Conservation (phyloP, 2,329 filamentous ascomycete genomes). For the Colletotrichum limetticola region DNA sequence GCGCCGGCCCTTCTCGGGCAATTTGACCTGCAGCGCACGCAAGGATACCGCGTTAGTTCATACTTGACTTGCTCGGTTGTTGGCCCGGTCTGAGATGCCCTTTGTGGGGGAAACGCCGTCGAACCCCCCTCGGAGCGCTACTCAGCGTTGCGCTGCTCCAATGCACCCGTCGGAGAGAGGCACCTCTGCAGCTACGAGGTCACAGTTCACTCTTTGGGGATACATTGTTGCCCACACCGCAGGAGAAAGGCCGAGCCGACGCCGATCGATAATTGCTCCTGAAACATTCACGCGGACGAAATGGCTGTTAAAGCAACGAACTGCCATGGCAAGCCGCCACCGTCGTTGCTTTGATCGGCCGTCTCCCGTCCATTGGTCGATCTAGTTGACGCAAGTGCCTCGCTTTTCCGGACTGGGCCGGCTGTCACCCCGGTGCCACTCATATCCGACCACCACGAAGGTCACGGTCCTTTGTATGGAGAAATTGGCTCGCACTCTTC, state of each 20-base stretch:
- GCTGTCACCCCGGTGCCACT: slow-evolving; percentile 23
- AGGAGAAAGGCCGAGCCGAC: slow-evolving; percentile 38
- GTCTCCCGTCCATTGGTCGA: slow-evolving; percentile 18
- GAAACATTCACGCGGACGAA: slow-evolving; percentile 31
- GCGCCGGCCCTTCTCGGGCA: slow-evolving; percentile 40
- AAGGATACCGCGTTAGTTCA: slow-evolving; percentile 31
- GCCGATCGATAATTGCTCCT: slow-evolving; percentile 36
- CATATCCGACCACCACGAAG: slow-evolving; percentile 6
- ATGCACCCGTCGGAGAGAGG: slow-evolving; percentile 3
- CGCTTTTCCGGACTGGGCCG: slow-evolving; percentile 21
- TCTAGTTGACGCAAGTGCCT: slow-evolving; percentile 25
- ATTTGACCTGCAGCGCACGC: slow-evolving; percentile 36
- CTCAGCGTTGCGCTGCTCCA: slow-evolving; percentile 5
- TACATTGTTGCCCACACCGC: slow-evolving; percentile 28
- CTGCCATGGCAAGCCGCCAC: slow-evolving; percentile 28
- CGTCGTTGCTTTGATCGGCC: slow-evolving; percentile 13
- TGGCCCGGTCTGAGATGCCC: slow-evolving; percentile 37
- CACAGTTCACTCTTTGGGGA: slow-evolving; percentile 22
- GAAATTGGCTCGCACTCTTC: not conserved
- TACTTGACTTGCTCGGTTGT: slow-evolving; percentile 18
- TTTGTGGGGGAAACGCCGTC: slow-evolving; percentile 43
- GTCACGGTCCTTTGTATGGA: slow-evolving; percentile 15
- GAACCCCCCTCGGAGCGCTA: slow-evolving; percentile 36
- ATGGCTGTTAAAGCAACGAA: slow-evolving; percentile 28
- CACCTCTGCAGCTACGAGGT: slow-evolving; percentile 23